Percentiles rank a stretch among this genome's conserved stretches.
These are phyloP conservation scores for Fraxinus sp. DNA, from an alignment of 305 asterid genomes.

Conservation along the genomic window DNA sequence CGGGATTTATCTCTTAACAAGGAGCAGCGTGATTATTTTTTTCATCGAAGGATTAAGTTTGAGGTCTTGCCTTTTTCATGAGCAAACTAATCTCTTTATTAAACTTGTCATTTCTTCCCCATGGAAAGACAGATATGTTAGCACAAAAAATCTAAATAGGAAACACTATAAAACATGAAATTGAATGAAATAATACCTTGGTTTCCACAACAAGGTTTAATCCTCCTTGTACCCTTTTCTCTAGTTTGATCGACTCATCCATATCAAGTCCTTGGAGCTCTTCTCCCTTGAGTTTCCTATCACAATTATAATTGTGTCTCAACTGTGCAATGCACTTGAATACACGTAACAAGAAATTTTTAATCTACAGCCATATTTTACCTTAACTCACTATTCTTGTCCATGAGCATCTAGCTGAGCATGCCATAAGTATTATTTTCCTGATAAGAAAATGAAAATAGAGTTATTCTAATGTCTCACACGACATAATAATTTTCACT, in stretches of 20 bases:
- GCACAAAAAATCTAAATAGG: not conserved
- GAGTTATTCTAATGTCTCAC: not conserved
- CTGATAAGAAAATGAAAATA: not conserved
- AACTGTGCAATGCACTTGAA: not conserved
- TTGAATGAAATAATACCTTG: conserved; percentile 36
- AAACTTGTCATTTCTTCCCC: conserved; percentile 47
- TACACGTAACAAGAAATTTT: not conserved
- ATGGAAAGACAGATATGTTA: not conserved
- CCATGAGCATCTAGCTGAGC: conserved; percentile 42
- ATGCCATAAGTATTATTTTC: conserved; percentile 35
- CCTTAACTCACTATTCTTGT: conserved; percentile 56
- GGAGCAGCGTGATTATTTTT: not conserved
- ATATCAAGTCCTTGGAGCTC: conserved; percentile 63
- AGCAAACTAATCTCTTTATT: conserved; percentile 50
- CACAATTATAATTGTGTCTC: not conserved
- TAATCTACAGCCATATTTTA: conserved; percentile 16
- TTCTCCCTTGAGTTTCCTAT: conserved; percentile 70
- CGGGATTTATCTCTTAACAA: not conserved
- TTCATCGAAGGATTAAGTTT: not conserved
- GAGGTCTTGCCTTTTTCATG: conserved; percentile 52
- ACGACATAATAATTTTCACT: not conserved
- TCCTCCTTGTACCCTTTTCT: conserved; percentile 57
- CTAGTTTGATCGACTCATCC: conserved; percentile 62
- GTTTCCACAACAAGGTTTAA: conserved; percentile 45
- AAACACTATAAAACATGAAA: not conserved